Conservation (phyloP, 208 protist genomes). For the Endotrypanum monterogeii region DNA sequence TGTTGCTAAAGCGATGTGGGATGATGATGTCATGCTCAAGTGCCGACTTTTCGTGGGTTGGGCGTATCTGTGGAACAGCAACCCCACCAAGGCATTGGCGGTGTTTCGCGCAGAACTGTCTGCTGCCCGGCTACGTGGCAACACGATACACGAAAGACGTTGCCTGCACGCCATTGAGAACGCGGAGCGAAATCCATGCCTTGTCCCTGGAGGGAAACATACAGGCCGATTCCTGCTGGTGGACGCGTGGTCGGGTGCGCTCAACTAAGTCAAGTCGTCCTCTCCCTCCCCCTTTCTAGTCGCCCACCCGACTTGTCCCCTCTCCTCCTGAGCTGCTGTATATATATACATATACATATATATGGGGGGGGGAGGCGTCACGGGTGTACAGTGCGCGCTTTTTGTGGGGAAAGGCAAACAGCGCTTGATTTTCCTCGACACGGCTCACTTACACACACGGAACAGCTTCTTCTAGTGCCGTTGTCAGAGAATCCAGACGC, state of each 20-base stretch:
- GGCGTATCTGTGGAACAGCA: conserved; percentile 68
- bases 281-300: not conserved
- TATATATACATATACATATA: too few relatives aligned
- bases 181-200: conserved; percentile 32
- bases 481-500: not conserved
- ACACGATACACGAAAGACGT: conserved; percentile 57
- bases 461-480: too few relatives aligned
- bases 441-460: too few relatives aligned
- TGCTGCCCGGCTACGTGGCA: conserved; percentile 25
- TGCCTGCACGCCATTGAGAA: conserved; percentile 63
- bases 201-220: conserved; percentile 16
- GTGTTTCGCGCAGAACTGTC: conserved; percentile 46
- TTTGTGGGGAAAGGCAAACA: too few relatives aligned
- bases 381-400: too few relatives aligned
- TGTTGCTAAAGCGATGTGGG: conserved; percentile 34
- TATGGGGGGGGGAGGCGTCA: too few relatives aligned
- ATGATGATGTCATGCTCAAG: conserved; percentile 51
- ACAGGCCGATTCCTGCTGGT: conserved; percentile 35
- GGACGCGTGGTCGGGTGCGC: conserved; percentile 36
- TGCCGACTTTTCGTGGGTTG: conserved; percentile 77
- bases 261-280: conserved; percentile 6
- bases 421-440: too few relatives aligned
- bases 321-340: not conserved
- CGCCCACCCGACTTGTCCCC: not conserved
- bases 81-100: conserved; percentile 32